These are phyloP conservation scores for Naumovozyma baii DNA, from an alignment of 805 yeast genomes.

Conservation along the genomic window DNA sequence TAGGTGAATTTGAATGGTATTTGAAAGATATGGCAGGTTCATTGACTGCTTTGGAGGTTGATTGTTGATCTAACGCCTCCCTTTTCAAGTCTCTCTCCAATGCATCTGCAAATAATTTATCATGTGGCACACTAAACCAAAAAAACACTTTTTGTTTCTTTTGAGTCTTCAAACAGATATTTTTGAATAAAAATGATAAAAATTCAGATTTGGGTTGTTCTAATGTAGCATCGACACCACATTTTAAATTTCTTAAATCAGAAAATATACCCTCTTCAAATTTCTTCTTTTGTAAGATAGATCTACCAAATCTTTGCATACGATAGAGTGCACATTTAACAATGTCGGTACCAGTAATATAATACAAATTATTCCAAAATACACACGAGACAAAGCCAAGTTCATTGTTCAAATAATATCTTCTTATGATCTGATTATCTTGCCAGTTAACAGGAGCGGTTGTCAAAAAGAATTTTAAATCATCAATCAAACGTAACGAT, in stretches of 20 bases:
- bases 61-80: conserved; percentile 48
- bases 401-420: conserved; percentile 76
- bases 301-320: conserved; percentile 83
- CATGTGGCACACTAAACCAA: conserved; percentile 95
- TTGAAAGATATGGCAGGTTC: conserved; percentile 77
- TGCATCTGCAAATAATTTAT: conserved; percentile 84
- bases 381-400: conserved; percentile 92
- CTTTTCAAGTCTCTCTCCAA: conserved; percentile 83
- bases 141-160: conserved; percentile 94
- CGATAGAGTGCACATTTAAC: conserved; percentile 85
- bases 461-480: conserved; percentile 73
- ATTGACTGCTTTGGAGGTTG: conserved; percentile 61
- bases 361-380: conserved; percentile 81
- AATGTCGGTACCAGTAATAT: conserved; percentile 92
- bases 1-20: conserved; percentile 39
- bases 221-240: conserved; percentile 77
- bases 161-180: conserved; percentile 84
- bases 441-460: conserved; percentile 96
- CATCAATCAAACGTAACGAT: conserved; percentile 53
- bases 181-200: conserved; percentile 71
- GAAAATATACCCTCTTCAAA: conserved; percentile 95
- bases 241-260: conserved; percentile 76
- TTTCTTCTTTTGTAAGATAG: conserved; percentile 76
- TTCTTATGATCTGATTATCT: conserved; percentile 72
- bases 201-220: conserved; percentile 83